These are phyloP conservation scores for Monosiga brevicollis DNA, from an alignment of 78 protist genomes.

Conservation along the genomic window DNA sequence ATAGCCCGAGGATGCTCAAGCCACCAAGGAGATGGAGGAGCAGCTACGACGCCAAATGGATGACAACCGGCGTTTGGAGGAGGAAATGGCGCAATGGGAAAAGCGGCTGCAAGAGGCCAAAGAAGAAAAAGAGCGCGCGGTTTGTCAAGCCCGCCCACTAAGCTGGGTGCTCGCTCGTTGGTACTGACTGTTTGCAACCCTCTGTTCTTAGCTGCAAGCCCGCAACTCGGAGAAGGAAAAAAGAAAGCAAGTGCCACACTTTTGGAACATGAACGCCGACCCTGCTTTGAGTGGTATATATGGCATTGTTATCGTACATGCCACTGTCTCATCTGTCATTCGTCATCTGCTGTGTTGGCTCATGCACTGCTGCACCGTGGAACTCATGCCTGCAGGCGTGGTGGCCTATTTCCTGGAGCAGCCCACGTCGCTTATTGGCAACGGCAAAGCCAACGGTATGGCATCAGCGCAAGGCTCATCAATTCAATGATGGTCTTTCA, in stretches of 20 bases:
- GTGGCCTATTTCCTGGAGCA: neutral
- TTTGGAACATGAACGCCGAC: neutral
- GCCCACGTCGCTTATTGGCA: neutral
- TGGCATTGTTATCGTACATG: neutral
- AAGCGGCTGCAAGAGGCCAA: neutral
- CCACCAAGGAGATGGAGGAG: neutral
- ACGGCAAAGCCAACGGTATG: neutral
- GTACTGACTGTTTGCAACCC: no score
- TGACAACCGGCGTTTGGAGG: neutral
- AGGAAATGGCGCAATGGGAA: neutral
- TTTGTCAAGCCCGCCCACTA: neutral
- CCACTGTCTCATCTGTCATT: neutral
- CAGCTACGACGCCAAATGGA: neutral
- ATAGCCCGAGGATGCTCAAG: no score
- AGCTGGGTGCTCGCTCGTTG: neutral
- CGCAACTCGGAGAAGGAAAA: neutral
- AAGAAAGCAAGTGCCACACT: neutral
- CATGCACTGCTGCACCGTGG: neutral
- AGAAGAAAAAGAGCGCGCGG: neutral
- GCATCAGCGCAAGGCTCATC: no score
- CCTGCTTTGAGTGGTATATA: neutral
- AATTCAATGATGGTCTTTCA: no score
- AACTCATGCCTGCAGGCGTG: neutral
- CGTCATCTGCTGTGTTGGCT: neutral
- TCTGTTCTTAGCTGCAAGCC: neutral